Conservation (phyloP, 345 rosid genomes). For the Lumnitzera racemosa region DNA sequence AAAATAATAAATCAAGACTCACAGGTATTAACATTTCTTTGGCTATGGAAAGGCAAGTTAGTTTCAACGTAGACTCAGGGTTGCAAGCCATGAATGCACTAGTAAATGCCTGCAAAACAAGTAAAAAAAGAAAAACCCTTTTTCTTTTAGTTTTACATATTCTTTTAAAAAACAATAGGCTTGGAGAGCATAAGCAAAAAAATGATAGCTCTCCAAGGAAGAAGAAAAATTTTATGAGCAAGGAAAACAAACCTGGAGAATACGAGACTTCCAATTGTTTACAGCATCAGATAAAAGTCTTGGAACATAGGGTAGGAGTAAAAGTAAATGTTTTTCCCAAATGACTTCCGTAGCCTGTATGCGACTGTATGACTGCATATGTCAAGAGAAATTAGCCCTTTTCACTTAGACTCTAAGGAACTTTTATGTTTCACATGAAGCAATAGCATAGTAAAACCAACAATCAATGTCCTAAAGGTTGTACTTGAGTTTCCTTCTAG, state of each 20-base stretch:
- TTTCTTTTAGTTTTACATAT: not conserved
- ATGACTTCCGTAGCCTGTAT: slow-evolving; percentile 29
- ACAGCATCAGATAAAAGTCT: slow-evolving; percentile 43
- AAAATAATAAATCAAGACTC: slow-evolving; percentile 21
- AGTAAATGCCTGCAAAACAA: slow-evolving; percentile 70
- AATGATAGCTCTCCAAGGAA: not conserved
- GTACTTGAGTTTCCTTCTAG: too few relatives aligned
- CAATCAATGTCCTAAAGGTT: too few relatives aligned
- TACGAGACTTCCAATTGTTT: slow-evolving; percentile 41
- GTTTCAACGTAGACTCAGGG: slow-evolving; percentile 52
- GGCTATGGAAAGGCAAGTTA: slow-evolving; percentile 51
- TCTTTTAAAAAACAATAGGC: not conserved
- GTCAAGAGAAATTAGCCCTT: too few relatives aligned
- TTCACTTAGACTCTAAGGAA: too few relatives aligned
- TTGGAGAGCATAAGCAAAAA: not conserved
- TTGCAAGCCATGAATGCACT: slow-evolving; percentile 48
- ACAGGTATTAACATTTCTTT: slow-evolving; percentile 73
- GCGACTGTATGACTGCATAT: slow-evolving; percentile 38
- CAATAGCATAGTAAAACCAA: too few relatives aligned
- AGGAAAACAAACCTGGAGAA: slow-evolving; percentile 57
- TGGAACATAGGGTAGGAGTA: slow-evolving; percentile 57
- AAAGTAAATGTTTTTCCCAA: slow-evolving; percentile 37
- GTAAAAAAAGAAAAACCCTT: slow-evolving; percentile 3
- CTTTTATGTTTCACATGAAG: too few relatives aligned
- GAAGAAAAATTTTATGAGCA: slow-evolving; percentile 3